Conservation (phyloP, 768 basidiomycete genomes). For the Leccinellum rugosiceps region DNA sequence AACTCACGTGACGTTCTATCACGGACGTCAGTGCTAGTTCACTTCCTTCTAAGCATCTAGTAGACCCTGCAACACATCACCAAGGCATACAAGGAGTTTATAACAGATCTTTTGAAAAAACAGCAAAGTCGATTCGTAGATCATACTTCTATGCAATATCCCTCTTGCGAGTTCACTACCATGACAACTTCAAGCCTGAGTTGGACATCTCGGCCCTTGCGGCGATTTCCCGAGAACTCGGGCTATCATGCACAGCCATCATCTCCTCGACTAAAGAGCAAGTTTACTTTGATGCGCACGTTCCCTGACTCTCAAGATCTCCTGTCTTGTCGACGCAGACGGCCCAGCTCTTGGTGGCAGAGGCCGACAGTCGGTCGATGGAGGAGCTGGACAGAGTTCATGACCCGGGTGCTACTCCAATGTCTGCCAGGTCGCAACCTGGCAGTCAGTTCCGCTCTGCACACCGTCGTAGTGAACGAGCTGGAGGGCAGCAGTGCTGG, state of each 20-base stretch:
- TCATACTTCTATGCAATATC: slow-evolving; percentile 58
- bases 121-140: slow-evolving; percentile 39
- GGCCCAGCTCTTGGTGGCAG: slow-evolving; percentile 95
- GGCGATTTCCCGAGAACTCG: slow-evolving; percentile 47
- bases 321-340: slow-evolving; percentile 87
- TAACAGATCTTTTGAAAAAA: slow-evolving; percentile 52
- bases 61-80: too few relatives aligned
- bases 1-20: too few relatives aligned
- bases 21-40: too few relatives aligned
- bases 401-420: slow-evolving; percentile 86
- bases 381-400: slow-evolving; percentile 79
- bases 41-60: too few relatives aligned
- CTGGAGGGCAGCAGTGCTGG: too few relatives aligned
- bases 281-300: slow-evolving; percentile 70
- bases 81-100: slow-evolving; percentile 83
- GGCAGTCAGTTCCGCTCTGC: slow-evolving; percentile 91
- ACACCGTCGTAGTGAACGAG: slow-evolving; percentile 94
- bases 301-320: slow-evolving; percentile 75
- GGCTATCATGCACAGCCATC: slow-evolving; percentile 49
- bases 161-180: slow-evolving; percentile 61
- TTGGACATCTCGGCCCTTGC: slow-evolving; percentile 78
- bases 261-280: slow-evolving; percentile 68
- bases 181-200: too few relatives aligned
- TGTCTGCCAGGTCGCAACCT: slow-evolving; percentile 91
- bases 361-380: slow-evolving; percentile 56